Conservation (phyloP, 768 basidiomycete genomes). For the Pseudohyphozyma bogoriensis region DNA sequence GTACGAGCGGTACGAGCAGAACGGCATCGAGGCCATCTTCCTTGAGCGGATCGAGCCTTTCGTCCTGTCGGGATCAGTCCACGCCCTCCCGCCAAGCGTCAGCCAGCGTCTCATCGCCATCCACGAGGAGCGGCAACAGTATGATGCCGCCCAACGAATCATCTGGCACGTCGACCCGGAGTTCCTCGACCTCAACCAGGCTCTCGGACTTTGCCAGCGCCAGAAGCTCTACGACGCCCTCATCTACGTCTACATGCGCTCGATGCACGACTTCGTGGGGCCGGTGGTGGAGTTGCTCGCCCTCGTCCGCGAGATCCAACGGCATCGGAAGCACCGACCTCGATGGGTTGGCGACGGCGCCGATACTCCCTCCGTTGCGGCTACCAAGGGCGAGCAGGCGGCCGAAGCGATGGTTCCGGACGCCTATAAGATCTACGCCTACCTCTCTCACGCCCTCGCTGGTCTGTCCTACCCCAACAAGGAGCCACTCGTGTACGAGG, state of each 20-base stretch:
- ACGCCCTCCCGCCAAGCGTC: constrained; percentile 70
- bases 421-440: constrained; percentile 86
- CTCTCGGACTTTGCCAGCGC: constrained; percentile 70
- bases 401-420: constrained; percentile 55
- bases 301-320: constrained; percentile 60
- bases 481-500: constrained; percentile 54
- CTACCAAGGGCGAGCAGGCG: constrained; percentile 33
- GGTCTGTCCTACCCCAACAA: constrained; percentile 82
- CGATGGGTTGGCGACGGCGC: constrained; percentile 22
- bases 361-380: constrained; percentile 1
- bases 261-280: constrained; percentile 75
- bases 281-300: constrained; percentile 75
- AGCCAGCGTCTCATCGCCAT: constrained; percentile 71
- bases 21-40: constrained; percentile 75
- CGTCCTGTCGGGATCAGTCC: constrained; percentile 63
- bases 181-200: constrained; percentile 87
- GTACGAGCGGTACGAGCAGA: constrained; percentile 76
- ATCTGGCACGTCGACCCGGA: constrained; percentile 94
- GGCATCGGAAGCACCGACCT: constrained; percentile 41
- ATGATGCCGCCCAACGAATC: constrained; percentile 69
- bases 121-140: constrained; percentile 60
- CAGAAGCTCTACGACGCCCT: constrained; percentile 84
- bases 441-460: constrained; percentile 66
- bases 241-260: constrained; percentile 83
- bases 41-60: constrained; percentile 70